A percentile compares a stretch with the other conserved stretches of the same genome.
Conservation (phyloP, 805 yeast species). For the Cyberlindnera galapagoensis region DNA sequence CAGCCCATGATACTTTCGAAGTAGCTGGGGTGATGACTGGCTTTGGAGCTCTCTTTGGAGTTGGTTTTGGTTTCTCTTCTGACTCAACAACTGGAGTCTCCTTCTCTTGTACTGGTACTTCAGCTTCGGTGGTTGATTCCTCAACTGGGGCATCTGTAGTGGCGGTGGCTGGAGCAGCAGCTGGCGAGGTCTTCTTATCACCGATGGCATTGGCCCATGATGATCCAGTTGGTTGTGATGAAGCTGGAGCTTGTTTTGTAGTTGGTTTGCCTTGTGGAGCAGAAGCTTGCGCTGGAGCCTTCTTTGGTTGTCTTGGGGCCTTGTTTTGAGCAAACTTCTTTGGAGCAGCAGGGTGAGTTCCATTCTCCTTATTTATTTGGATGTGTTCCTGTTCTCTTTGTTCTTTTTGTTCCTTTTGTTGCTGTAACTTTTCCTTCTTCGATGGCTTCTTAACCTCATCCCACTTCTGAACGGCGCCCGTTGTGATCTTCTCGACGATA, state of each 20-base stretch:
- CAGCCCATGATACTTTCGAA: slow-evolving; percentile 54
- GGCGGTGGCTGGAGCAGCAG: slow-evolving; percentile 11
- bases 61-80: slow-evolving; percentile 6
- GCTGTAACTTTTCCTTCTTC: slow-evolving; percentile 46
- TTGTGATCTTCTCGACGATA: slow-evolving; percentile 81
- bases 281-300: slow-evolving; percentile 7
- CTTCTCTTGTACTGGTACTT: background rate
- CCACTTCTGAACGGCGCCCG: slow-evolving; percentile 89
- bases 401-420: slow-evolving; percentile 13
- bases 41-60: slow-evolving; percentile 14
- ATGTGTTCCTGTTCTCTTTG: slow-evolving; percentile 18
- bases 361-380: slow-evolving; percentile 18
- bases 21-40: slow-evolving; percentile 22
- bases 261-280: slow-evolving; percentile 6
- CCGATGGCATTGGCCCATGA: slow-evolving; percentile 26
- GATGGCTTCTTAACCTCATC: slow-evolving; percentile 74
- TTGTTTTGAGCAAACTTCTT: slow-evolving; percentile 12
- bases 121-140: background rate
- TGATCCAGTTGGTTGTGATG: slow-evolving; percentile 18
- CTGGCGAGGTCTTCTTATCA: slow-evolving; percentile 16
- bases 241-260: slow-evolving; percentile 14
- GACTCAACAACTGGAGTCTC: slow-evolving; percentile 1
- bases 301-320: slow-evolving; percentile 18
- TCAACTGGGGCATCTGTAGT: slow-evolving; percentile 2
- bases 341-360: slow-evolving; percentile 8